A percentile compares a stretch with the other conserved stretches of the same genome.
Conservation (phyloP, 257 asterid genomes). For the Echium plantagineum region DNA sequence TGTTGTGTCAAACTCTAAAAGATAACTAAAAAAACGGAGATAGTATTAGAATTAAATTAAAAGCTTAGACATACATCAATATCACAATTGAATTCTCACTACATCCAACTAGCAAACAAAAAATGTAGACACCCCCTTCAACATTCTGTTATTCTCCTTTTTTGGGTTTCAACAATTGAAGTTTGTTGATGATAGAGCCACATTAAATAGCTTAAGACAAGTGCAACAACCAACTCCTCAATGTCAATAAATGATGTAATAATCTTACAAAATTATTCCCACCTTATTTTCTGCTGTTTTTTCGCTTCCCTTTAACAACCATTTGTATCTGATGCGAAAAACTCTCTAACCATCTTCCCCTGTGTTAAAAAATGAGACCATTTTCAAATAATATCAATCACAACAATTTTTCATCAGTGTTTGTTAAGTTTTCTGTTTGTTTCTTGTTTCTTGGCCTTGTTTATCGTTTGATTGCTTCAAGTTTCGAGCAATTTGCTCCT, state of each 20-base stretch:
- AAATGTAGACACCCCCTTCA: not conserved
- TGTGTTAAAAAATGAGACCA: constrained; percentile 33
- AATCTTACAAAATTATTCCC: not conserved
- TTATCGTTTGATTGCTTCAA: constrained; percentile 43
- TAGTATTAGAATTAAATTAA: no score
- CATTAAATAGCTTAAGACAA: no score
- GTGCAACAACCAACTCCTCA: not conserved
- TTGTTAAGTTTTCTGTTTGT: constrained; percentile 40
- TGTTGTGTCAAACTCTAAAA: no score
- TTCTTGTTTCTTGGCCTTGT: constrained; percentile 46
- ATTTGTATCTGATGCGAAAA: not conserved
- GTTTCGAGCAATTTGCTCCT: constrained; percentile 31
- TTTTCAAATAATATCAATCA: constrained; percentile 14
- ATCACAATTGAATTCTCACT: not conserved
- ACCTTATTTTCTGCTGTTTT: not conserved
- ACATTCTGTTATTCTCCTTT: not conserved
- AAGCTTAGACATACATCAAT: no score
- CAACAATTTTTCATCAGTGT: constrained; percentile 22
- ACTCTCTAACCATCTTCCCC: not conserved
- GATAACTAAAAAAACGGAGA: no score
- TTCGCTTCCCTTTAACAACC: not conserved
- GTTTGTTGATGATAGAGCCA: not conserved
- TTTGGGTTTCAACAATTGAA: not conserved
- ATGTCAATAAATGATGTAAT: not conserved
- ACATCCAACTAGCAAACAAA: not conserved